A percentile compares a stretch with the other conserved stretches of the same genome.
Conservation (phyloP, 768 basidiomycete genomes). For the Hortiboletus campestris region DNA sequence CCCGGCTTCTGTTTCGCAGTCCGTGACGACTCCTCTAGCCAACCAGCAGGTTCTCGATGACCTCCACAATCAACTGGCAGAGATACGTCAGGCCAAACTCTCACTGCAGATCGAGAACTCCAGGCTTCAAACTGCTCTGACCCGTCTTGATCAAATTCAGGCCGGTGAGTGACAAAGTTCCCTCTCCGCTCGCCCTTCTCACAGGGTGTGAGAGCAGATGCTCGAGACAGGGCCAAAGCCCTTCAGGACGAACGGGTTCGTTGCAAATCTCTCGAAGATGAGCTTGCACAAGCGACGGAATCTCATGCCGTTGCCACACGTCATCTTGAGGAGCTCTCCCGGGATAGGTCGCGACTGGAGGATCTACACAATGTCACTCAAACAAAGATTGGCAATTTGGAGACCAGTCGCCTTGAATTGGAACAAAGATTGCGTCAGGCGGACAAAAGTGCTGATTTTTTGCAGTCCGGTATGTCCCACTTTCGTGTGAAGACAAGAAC, state of each 20-base stretch:
- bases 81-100: constrained; percentile 15
- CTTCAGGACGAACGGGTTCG: constrained; percentile 22
- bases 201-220: constrained; percentile 13
- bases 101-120: constrained; percentile 28
- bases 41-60: constrained; percentile 10
- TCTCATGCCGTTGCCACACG: constrained; percentile 6
- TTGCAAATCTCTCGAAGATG: constrained; percentile 17
- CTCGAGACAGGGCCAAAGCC: constrained; percentile 6
- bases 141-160: constrained; percentile 30
- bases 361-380: constrained; percentile 6
- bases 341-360: constrained; percentile 27
- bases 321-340: constrained; percentile 19
- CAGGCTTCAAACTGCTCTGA: constrained; percentile 26
- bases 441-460: constrained; percentile 5
- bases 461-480: constrained; percentile 23
- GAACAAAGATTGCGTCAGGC: constrained; percentile 12
- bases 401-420: constrained; percentile 6
- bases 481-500: constrained; percentile 24
- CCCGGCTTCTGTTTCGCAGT: constrained; percentile 1
- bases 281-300: constrained; percentile 21
- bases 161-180: constrained; percentile 23
- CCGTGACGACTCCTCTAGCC: not conserved
- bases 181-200: not conserved
- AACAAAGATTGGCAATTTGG: constrained; percentile 18
- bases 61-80: constrained; percentile 15